Evolutionary conservation across 1,284 basidiomycete species (phyloP), one percentile per base, ranked within the genome.

Genomic region (Ustilago sp.): DNA sequence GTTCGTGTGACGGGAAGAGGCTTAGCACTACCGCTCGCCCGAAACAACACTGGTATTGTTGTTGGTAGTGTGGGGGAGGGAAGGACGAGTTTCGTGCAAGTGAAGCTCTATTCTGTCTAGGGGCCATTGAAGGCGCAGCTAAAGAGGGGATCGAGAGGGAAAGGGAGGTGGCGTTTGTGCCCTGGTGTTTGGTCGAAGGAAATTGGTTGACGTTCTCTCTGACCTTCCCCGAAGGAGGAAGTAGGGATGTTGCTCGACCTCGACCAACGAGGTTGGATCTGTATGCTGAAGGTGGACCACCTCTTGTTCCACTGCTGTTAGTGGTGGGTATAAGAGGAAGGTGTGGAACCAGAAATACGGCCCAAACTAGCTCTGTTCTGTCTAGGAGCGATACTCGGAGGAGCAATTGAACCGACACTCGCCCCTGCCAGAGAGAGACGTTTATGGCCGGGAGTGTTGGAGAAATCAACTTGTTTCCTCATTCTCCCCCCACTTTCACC

Each of bases 361-460:
- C 57, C 57, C 58, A 70, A 57, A 34, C 68, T 70, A 7, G 68
- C 62, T 9, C 68, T 32, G 31, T 60, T 71, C 48, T 61, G 68
- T n/a, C 75, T 36, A 6, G 79, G 76, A 6, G 60, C 72, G n/a
- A 78, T 63, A 5, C 60, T 19, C 0, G 76, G 76, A 23, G 64
- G 57, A 7, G 69, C 57, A 17, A 65, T 63, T 15, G 67, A 73
- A 13, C 74, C 55, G n/a, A 76, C 51, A 7, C 7, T 59, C 11
- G 8, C 12, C 15, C 8, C 31, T 17, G 13, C 52, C 2, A 63
- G 51, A 11, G 61, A 63, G 15, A 38, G 57, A 41, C 63, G 58
- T 58, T 79, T 80, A 63, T 82, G 80, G 1, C 79, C 80, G 0
- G 80, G 80, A 1, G 77, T 77, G 59, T 60, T 73, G 66, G 65